Evolutionary conservation across 2,329 filamentous ascomycete genomes (phyloP).

Genomic region (Claviceps sp.): DNA sequence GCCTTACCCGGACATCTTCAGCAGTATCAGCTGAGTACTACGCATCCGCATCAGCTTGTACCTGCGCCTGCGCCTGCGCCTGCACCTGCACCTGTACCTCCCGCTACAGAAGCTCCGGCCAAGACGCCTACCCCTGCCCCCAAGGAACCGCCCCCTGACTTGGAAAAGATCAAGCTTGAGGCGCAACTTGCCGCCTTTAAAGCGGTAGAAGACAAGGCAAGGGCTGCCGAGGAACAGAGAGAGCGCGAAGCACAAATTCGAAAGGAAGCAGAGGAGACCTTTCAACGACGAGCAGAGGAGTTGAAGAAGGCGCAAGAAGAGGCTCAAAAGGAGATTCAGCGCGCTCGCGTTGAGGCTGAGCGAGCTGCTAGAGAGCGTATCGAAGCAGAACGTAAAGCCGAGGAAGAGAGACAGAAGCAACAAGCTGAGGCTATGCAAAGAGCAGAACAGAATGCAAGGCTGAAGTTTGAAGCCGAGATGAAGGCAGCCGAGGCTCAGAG

Average conservation of each 20-base stretch:
- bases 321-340: constrained; percentile 33
- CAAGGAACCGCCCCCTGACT: constrained; percentile 31
- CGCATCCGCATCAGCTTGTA: constrained; percentile 19
- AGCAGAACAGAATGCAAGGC: constrained; percentile 24
- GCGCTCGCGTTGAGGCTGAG: constrained; percentile 32
- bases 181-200: constrained; percentile 42
- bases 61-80: too few relatives aligned
- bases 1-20: constrained; percentile 16
- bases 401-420: constrained; percentile 29
- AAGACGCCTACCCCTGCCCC: constrained; percentile 22
- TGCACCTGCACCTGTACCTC: neutral
- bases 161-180: constrained; percentile 48
- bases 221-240: constrained; percentile 30
- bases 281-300: constrained; percentile 28
- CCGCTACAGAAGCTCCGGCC: constrained; percentile 25
- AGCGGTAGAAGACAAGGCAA: constrained; percentile 30
- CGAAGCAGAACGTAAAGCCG: constrained; percentile 29
- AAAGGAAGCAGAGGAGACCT: constrained; percentile 32
- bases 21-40: constrained; percentile 25
- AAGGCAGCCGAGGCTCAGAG: constrained; percentile 30
- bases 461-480: constrained; percentile 26
- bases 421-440: constrained; percentile 22
- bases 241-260: constrained; percentile 32
- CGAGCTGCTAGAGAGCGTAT: constrained; percentile 29
- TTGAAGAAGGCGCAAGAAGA: constrained; percentile 29